Conservation (phyloP, 2,329 filamentous ascomycete species). For the Aspergillus nomiae region DNA sequence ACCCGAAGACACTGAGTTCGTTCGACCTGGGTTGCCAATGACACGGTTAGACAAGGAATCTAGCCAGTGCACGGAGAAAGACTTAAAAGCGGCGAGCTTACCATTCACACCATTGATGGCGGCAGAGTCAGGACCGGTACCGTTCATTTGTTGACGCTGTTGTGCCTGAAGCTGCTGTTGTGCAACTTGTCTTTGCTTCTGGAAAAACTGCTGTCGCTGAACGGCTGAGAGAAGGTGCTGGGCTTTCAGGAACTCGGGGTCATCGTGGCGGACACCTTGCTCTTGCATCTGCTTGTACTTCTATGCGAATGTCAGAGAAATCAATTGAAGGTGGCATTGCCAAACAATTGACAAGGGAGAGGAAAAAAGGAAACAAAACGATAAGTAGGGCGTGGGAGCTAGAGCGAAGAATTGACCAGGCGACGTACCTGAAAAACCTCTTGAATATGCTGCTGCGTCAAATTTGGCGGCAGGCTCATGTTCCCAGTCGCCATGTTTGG, state of each 20-base stretch:
- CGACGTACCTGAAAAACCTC: constrained; percentile 61
- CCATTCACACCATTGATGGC: constrained; percentile 46
- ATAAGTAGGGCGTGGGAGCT: background rate
- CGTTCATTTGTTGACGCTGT: constrained; percentile 49
- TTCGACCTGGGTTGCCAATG: constrained; percentile 32
- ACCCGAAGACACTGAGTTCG: constrained; percentile 38
- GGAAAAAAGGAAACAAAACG: constrained; percentile 1
- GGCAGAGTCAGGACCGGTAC: constrained; percentile 30
- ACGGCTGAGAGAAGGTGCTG: constrained; percentile 74
- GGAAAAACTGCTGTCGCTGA: constrained; percentile 63
- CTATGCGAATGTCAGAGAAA: constrained; percentile 54
- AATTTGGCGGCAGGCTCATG: constrained; percentile 63
- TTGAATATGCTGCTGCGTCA: constrained; percentile 77
- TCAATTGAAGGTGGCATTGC: background rate
- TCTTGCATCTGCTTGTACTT: constrained; percentile 89
- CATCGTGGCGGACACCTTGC: constrained; percentile 74
- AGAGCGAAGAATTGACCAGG: constrained; percentile 5
- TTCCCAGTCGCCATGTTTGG: constrained; percentile 69
- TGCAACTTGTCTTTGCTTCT: constrained; percentile 53
- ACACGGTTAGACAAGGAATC: background rate
- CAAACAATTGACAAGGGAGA: background rate
- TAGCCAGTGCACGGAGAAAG: background rate
- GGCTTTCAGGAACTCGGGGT: constrained; percentile 85
- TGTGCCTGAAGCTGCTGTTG: constrained; percentile 46
- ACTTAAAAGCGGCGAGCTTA: constrained; percentile 23